phyloP scores from a whole-genome alignment of 768 basidiomycete genomes.

The Kwoniella newhampshirensis region DNA sequence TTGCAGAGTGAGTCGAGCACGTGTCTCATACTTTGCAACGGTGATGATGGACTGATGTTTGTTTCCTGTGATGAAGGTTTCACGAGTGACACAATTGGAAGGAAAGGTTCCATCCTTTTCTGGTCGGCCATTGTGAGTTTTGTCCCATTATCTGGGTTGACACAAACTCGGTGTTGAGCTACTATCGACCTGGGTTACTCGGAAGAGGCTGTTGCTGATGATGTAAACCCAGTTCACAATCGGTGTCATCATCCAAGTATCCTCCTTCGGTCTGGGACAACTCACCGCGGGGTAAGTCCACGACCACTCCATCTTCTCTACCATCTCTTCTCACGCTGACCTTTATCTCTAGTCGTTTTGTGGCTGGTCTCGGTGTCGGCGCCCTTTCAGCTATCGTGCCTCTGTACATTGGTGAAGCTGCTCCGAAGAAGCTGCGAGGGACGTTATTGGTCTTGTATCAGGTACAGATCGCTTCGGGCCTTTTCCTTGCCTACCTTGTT shows the following conservation, averaged over 20 bases:
- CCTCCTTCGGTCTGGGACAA: slow-evolving; percentile 63
- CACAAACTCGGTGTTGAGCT: not conserved
- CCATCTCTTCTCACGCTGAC: not conserved
- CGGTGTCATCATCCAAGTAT: slow-evolving; percentile 57
- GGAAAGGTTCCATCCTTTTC: slow-evolving; percentile 70
- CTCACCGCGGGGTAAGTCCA: slow-evolving; percentile 60
- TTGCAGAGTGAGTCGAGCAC: slow-evolving; percentile 13
- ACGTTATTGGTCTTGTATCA: slow-evolving; percentile 72
- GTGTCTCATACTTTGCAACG: not conserved
- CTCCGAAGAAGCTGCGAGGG: slow-evolving; percentile 26
- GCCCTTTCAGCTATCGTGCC: slow-evolving; percentile 30
- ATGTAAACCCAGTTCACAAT: slow-evolving; percentile 44
- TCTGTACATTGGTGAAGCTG: slow-evolving; percentile 29
- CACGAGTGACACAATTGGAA: slow-evolving; percentile 70
- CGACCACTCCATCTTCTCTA: not conserved
- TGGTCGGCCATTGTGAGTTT: slow-evolving; percentile 62
- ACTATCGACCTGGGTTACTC: not conserved
- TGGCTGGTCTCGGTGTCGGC: slow-evolving; percentile 27
- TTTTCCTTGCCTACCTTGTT: slow-evolving; percentile 25
- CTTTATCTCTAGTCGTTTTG: slow-evolving; percentile 52
- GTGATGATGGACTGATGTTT: slow-evolving; percentile 54
- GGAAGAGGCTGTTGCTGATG: not conserved
- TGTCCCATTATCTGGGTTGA: not conserved
- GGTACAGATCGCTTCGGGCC: slow-evolving; percentile 62
- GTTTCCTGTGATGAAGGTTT: slow-evolving; percentile 67